Conservation (phyloP, 345 rosid species). For the Punica granatum region DNA sequence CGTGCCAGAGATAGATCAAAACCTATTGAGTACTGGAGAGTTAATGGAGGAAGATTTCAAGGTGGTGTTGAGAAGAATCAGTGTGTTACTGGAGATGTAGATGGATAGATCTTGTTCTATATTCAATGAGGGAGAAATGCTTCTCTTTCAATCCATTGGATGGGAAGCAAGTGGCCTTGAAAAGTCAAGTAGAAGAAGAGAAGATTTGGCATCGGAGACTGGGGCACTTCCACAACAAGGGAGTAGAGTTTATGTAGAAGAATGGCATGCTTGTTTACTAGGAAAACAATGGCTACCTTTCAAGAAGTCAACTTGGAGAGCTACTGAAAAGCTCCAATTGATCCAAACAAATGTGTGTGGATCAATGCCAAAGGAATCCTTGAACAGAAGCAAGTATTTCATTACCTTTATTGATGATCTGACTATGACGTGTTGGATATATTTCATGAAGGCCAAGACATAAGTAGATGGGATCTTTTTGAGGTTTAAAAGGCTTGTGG, state of each 20-base stretch:
- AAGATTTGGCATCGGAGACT: background rate
- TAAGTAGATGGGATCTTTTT: too few species aligned
- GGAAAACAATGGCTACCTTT: conserved; percentile 3
- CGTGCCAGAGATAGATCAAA: conserved; percentile 10
- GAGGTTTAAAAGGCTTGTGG: too few species aligned
- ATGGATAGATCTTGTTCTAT: conserved; percentile 5
- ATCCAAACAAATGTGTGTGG: conserved; percentile 6
- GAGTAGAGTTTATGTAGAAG: background rate
- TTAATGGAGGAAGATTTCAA: conserved; percentile 3
- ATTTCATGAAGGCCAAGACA: background rate
- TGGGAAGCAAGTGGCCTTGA: background rate
- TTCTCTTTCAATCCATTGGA: too few species aligned
- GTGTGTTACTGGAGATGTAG: background rate
- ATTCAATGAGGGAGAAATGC: background rate
- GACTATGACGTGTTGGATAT: background rate
- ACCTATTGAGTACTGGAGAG: conserved; percentile 11
- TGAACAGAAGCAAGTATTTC: conserved; percentile 3
- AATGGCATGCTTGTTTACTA: background rate
- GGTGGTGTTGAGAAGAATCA: too few species aligned
- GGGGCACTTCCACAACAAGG: background rate
- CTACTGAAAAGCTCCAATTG: conserved; percentile 1
- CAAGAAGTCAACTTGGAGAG: conserved; percentile 1
- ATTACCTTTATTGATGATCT: conserved; percentile 10
- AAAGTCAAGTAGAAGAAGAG: background rate
- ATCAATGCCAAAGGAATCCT: background rate